Conservation (phyloP, 257 asterid species). For the Nicotiana paniculata region DNA sequence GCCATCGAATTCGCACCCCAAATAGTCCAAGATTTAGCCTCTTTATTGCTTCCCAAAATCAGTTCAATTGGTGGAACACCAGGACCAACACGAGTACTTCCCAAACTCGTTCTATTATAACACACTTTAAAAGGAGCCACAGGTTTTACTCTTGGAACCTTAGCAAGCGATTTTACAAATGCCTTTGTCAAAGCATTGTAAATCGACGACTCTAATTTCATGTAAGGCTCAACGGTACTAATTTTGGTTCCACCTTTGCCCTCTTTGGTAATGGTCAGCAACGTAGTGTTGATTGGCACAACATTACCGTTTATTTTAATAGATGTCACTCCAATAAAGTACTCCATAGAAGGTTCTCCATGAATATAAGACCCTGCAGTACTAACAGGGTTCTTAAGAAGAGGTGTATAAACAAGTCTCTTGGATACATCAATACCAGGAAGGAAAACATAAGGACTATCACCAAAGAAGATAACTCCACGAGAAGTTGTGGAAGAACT, state of each 20-base stretch:
- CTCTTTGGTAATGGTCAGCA: not conserved
- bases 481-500: not conserved
- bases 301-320: not conserved
- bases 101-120: no score
- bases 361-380: conserved; percentile 2
- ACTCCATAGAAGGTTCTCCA: conserved; percentile 34
- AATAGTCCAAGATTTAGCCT: conserved; percentile 23
- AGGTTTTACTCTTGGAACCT: conserved; percentile 26
- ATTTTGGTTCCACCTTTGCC: not conserved
- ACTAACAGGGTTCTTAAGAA: conserved; percentile 34
- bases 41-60: no score
- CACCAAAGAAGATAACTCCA: not conserved
- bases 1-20: conserved; percentile 49
- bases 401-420: conserved; percentile 20
- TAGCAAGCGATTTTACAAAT: conserved; percentile 30
- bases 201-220: not conserved
- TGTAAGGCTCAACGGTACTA: not conserved
- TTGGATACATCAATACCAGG: not conserved
- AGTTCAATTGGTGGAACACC: no score
- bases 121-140: conserved; percentile 42
- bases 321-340: conserved; percentile 28
- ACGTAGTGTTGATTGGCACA: not conserved
- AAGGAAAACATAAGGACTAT: not conserved
- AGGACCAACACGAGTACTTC: no score
- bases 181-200: conserved; percentile 15